Base-by-base conservation (phyloP, 2,329 filamentous ascomycete genomes). In the Aureobasidium sp. region DNA sequence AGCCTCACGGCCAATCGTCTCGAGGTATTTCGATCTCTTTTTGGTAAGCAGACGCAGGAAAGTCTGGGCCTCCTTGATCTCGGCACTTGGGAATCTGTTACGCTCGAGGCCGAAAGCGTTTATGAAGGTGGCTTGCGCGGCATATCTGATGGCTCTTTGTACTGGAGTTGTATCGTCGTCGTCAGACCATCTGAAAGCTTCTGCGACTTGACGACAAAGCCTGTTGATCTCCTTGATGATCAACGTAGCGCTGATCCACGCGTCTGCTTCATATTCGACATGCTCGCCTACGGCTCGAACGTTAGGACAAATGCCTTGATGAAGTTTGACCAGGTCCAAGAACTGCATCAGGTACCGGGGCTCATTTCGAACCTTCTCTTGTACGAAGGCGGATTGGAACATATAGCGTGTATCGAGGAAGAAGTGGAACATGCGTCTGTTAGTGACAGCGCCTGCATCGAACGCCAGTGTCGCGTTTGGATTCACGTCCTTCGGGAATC, bases 281-380 rank as follows among this genome's bases (percentile, higher is more conserved):
- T 99, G 94, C 71, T 97, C 94, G 17, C 92, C 92, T 26, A 97
- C 85, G 2, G 93, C 94, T 65, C 95, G 84, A 50, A 92, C 82
- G 69, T 97, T 99, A 1, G 94, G 94, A 69, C 93, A 97, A 62
- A 99, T 97, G 32, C 94, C 93, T 76, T 99, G 95, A 67, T 97
- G 92, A 50, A 99, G 82, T 74, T 97, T 97, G 66, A 96, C 91
- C 17, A 99, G 80, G 71, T 99, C 95, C 48, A 99, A 79, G 75
- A 97, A 99, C 71, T 99, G 95, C 73, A 95, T 81, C 61, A 97
- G 82, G 70, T 99, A 99, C 63, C 92, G 85, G 59, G 88, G 86
- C 73, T 97, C 92, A 3, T 82, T 86, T 43, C 94, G 86, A 65
- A 97, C 84, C 59, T 88, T 86, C 67, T 91, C 86, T 72, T 96